A percentile compares a stretch with the other conserved stretches of the same genome.
Conservation (phyloP, 805 yeast species). For the Candida rishiriensis region DNA sequence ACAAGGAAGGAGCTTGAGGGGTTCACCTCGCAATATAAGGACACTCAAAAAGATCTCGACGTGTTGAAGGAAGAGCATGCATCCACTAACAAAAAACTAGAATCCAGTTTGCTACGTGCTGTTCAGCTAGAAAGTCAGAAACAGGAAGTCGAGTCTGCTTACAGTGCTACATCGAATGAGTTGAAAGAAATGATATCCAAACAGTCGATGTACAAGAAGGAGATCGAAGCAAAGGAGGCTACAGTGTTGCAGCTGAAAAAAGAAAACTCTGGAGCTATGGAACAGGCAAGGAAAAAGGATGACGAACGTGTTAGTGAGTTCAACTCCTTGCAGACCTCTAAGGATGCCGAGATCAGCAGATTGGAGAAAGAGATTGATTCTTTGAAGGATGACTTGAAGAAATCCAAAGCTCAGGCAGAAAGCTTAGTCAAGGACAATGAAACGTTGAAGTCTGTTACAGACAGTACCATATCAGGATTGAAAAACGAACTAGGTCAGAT, state of each 20-base stretch:
- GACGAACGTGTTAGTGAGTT: too few species aligned
- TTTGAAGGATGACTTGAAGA: neutral
- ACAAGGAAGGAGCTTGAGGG: slow-evolving; percentile 1
- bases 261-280: too few species aligned
- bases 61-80: neutral
- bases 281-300: too few species aligned
- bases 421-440: neutral
- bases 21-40: neutral
- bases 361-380: neutral
- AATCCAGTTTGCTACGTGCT: too few species aligned
- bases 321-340: too few species aligned
- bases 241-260: too few species aligned
- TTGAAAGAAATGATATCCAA: too few species aligned
- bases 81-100: neutral
- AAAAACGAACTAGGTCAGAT: slow-evolving; percentile 22
- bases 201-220: too few species aligned
- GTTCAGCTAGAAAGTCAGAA: too few species aligned
- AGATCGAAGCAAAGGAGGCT: too few species aligned
- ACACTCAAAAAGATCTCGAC: neutral
- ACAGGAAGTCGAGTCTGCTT: too few species aligned
- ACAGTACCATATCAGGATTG: slow-evolving; percentile 24
- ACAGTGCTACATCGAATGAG: too few species aligned
- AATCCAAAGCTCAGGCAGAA: neutral
- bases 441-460: slow-evolving; percentile 8
- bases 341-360: neutral